phyloP scores from a whole-genome alignment of 2,329 filamentous ascomycete species.

The Aureobasidium zeae region DNA sequence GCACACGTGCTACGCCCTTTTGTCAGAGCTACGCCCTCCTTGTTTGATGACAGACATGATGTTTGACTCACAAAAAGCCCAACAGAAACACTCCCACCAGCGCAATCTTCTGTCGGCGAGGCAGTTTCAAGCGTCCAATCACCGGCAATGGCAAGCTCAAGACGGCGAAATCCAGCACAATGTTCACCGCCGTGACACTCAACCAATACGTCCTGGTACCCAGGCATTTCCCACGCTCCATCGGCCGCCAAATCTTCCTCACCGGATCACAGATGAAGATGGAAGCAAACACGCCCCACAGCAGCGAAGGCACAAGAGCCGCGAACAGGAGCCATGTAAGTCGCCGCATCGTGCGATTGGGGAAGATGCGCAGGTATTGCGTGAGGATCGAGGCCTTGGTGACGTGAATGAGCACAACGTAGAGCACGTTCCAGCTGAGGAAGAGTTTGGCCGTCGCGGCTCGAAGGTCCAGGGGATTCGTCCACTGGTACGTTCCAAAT shows the following conservation, averaged over 20 bases:
- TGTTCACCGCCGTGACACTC: constrained; percentile 29
- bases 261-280: constrained; percentile 36
- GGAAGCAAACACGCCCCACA: constrained; percentile 29
- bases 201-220: constrained; percentile 36
- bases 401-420: constrained; percentile 28
- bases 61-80: constrained; percentile 28
- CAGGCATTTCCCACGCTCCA: constrained; percentile 29
- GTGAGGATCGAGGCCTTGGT: constrained; percentile 40
- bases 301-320: constrained; percentile 24
- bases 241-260: constrained; percentile 33
- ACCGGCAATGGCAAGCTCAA: constrained; percentile 28
- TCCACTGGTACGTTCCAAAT: constrained; percentile 6
- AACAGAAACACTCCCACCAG: constrained; percentile 29
- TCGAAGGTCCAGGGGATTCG: constrained; percentile 8
- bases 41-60: too few relatives aligned
- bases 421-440: constrained; percentile 27
- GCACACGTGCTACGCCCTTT: constrained; percentile 5
- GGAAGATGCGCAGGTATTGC: constrained; percentile 41
- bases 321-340: constrained; percentile 35
- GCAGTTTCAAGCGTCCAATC: constrained; percentile 27
- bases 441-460: constrained; percentile 24
- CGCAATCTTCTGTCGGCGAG: constrained; percentile 26
- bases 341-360: constrained; percentile 31
- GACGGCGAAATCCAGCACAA: constrained; percentile 29
- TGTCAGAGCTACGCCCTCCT: too few relatives aligned